A percentile compares a stretch with the other conserved stretches of the same genome.
Evolutionary conservation across 257 asterid genomes (phyloP).

Genomic region (Solanum piurae): DNA sequence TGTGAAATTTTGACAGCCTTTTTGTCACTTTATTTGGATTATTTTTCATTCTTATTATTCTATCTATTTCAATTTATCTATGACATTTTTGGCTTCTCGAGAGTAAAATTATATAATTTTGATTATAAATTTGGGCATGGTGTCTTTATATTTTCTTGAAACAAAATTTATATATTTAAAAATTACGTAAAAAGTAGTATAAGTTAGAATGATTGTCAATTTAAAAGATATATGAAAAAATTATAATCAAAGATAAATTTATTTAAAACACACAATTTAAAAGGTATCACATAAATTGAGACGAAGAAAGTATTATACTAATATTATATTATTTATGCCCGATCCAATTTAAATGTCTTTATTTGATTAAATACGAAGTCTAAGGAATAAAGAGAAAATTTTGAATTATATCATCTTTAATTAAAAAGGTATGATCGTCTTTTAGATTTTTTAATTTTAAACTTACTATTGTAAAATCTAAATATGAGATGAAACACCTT

Average conservation of each 20-base stretch:
- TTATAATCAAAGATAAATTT: background rate
- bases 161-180: too few species aligned
- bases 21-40: background rate
- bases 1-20: background rate
- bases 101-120: background rate
- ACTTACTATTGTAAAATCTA: background rate
- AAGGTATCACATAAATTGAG: background rate
- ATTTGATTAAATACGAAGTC: too few species aligned
- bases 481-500: too few species aligned
- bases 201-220: too few species aligned
- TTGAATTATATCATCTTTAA: too few species aligned
- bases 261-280: background rate
- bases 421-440: background rate
- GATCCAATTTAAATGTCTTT: too few species aligned
- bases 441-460: too few species aligned
- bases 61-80: too few species aligned
- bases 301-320: background rate
- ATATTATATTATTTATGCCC: too few species aligned
- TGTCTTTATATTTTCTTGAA: background rate
- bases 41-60: background rate
- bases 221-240: too few species aligned
- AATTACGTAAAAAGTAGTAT: background rate
- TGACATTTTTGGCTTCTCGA: too few species aligned
- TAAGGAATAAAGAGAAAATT: too few species aligned
- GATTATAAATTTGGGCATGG: background rate